Base-by-base conservation (phyloP, 2,329 filamentous ascomycete species). In the Phaeoacremonium minimum region DNA sequence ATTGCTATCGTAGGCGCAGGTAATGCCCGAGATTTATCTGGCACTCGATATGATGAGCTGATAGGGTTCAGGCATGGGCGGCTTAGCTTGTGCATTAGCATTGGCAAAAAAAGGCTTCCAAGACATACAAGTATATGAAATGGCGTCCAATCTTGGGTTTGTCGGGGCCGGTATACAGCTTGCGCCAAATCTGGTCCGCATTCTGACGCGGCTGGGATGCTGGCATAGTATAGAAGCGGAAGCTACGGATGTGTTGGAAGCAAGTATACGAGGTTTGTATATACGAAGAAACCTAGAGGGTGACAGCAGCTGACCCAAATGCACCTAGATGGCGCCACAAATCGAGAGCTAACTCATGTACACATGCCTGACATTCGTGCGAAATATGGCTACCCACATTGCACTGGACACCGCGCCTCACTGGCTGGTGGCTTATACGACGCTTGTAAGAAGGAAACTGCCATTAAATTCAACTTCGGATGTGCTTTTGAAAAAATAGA, bases 151-250 rank as follows among this genome's bases (percentile, higher is more conserved):
- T 41, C 65, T 83, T 4, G 79, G 79, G 3, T 83, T 83, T 46
- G 79, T 83, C 1, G 79, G 79, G 11, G 79, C 79, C 4, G 79
- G 79, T 7, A 83, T 83, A 42, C 79, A 83, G 49, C 64, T 83
- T 5, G 78, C 79, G 2, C 79, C 79, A 2, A 83, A 83, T 48
- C 80, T 83, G 77, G 76, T 77, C 4, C 68, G 75, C 2, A 77
- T 83, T n/a, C 63, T 83, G 12, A 77, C 82, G 48, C 55, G 64
- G 7, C 55, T 83, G 15, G 78, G 74, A n/a, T 73, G 76, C 16
- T 83, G 79, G 79, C 54, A 64, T 16, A 62, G 67, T 9, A 81
- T 83, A 41, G 73, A 73, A 43, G 65, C 61, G 15, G 78, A 83
- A 52, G 77, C 76, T 4, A 75, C 80, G 0, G 68, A 77, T 42